These are phyloP conservation scores for Vigna reflexopilosa DNA, from an alignment of 306 rosid genomes.

Conservation along the genomic window DNA sequence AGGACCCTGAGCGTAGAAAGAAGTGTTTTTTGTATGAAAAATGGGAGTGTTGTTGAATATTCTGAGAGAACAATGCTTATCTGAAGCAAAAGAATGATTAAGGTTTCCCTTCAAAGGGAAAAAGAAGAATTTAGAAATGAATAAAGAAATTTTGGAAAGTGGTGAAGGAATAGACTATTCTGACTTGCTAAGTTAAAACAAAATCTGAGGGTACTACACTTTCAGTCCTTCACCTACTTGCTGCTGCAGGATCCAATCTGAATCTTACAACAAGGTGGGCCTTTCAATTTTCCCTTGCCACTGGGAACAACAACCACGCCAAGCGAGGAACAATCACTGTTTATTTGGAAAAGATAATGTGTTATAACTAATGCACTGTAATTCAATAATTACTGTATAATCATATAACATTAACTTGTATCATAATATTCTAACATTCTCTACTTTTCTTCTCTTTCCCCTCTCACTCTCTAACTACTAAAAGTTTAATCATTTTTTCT, in stretches of 20 bases:
- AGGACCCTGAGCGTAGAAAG: constrained; percentile 16
- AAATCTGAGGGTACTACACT: constrained; percentile 37
- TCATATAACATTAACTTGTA: no score
- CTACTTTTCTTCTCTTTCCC: not conserved
- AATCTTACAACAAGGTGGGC: constrained; percentile 46
- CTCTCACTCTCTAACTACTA: not conserved
- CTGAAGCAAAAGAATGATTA: constrained; percentile 34
- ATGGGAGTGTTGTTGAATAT: constrained; percentile 18
- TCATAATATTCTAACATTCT: constrained; percentile 20
- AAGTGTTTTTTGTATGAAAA: constrained; percentile 3
- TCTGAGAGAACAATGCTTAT: constrained; percentile 40
- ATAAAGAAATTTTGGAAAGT: constrained; percentile 38
- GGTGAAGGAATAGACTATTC: constrained; percentile 42
- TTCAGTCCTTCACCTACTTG: constrained; percentile 38
- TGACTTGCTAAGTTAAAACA: constrained; percentile 42
- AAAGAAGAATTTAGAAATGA: constrained; percentile 36
- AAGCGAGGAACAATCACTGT: constrained; percentile 18
- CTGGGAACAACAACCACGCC: constrained; percentile 41
- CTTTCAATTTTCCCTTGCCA: constrained; percentile 24
- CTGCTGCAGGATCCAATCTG: constrained; percentile 50
- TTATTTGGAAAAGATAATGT: not conserved
- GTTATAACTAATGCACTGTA: no score
- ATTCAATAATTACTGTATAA: no score
- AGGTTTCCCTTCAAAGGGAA: constrained; percentile 33
- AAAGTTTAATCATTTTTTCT: not conserved